A percentile compares a stretch with the other conserved stretches of the same genome.
Conservation (phyloP, 805 yeast genomes). For the Babjeviella inositovora region DNA sequence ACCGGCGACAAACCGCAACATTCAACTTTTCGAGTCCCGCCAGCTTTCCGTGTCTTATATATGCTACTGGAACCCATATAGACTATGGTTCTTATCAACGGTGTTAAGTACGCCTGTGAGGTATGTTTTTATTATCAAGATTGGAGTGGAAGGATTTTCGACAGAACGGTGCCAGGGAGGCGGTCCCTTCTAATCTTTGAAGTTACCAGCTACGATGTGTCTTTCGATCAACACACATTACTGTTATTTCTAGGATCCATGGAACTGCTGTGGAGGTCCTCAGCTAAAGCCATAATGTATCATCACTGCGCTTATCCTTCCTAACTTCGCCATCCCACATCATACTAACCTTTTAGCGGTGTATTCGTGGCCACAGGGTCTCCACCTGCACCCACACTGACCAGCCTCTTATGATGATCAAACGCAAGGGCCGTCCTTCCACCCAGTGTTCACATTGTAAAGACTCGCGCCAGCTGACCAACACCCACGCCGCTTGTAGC, state of each 20-base stretch:
- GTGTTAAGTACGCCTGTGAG: constrained; percentile 92
- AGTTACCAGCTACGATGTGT: no score
- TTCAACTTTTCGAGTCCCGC: no score
- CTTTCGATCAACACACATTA: no score
- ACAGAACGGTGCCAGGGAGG: no score
- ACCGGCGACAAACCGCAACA: no score
- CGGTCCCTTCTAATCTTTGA: no score
- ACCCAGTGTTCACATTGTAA: constrained; percentile 84
- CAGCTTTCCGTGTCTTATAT: no score
- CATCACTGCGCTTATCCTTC: neutral
- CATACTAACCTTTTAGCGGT: constrained; percentile 19
- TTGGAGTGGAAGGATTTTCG: no score
- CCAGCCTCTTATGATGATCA: constrained; percentile 80
- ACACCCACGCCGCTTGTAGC: constrained; percentile 52
- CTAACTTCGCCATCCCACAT: neutral
- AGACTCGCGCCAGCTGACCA: constrained; percentile 50
- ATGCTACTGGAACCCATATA: no score
- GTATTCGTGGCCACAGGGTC: constrained; percentile 93
- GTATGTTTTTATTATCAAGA: constrained; percentile 3
- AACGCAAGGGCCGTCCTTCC: constrained; percentile 93
- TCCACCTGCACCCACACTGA: constrained; percentile 89
- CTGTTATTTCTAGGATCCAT: no score
- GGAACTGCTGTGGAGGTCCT: no score
- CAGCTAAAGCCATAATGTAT: neutral
- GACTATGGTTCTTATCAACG: constrained; percentile 76